phyloP scores from a whole-genome alignment of 73 alveolate species.

The Tetrahymena borealis region DNA sequence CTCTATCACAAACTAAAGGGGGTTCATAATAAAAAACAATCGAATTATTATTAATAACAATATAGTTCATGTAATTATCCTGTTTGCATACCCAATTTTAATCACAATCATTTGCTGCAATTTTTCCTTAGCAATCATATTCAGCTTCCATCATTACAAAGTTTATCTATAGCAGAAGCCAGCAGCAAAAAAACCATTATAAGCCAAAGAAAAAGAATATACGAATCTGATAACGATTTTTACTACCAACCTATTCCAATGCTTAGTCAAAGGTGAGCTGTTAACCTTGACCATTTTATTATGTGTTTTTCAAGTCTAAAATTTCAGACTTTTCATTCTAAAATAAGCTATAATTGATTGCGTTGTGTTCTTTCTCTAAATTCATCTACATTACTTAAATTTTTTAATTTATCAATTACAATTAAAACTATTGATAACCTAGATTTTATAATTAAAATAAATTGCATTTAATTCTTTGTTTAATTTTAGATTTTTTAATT shows the following conservation, averaged over 20 bases:
- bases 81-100: conserved; percentile 5
- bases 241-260: conserved; percentile 10
- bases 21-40: not conserved
- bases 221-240: not conserved
- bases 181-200: conserved; percentile 20
- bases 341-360: not conserved
- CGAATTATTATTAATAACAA: not conserved
- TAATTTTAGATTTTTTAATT: no score
- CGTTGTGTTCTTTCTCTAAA: not conserved
- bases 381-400: not conserved
- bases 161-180: not conserved
- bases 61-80: not conserved
- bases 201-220: conserved; percentile 18
- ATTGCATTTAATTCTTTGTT: no score
- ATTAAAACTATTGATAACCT: no score
- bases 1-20: conserved; percentile 2
- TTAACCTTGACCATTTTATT: not conserved
- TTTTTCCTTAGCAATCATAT: not conserved
- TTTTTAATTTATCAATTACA: no score
- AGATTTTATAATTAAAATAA: no score
- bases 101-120: conserved; percentile 1
- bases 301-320: not conserved
- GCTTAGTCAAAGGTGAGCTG: conserved; percentile 15
- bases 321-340: not conserved
- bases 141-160: not conserved